A percentile compares a stretch with the other conserved stretches of the same genome.
These are phyloP conservation scores for Venturia asperata DNA, from an alignment of 2,329 filamentous ascomycete species.

Conservation along the genomic window DNA sequence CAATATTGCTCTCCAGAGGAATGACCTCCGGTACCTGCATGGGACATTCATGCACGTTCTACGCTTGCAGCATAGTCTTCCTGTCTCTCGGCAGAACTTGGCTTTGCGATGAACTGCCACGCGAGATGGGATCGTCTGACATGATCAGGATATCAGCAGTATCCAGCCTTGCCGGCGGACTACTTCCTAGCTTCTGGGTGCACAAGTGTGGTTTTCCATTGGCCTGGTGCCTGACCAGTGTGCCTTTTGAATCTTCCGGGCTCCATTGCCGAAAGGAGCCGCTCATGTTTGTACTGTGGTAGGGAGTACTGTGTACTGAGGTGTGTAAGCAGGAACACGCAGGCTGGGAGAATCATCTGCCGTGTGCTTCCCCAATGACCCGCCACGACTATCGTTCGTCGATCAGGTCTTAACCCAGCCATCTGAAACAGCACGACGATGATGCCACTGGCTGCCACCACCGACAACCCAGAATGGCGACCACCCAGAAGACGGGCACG, in stretches of 20 bases:
- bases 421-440: neutral
- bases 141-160: too few species aligned
- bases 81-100: neutral
- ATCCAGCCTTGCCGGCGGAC: neutral
- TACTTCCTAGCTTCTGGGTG: neutral
- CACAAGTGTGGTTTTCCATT: too few species aligned
- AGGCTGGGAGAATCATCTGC: slow-evolving; percentile 2
- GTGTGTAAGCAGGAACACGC: too few species aligned
- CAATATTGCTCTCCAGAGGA: neutral
- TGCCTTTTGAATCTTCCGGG: neutral
- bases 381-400: neutral
- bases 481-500: neutral
- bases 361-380: neutral
- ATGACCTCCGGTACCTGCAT: neutral
- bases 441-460: neutral
- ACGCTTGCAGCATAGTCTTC: neutral
- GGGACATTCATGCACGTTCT: neutral
- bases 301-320: too few species aligned
- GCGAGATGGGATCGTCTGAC: neutral
- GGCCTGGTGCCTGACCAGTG: too few species aligned
- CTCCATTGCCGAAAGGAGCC: neutral
- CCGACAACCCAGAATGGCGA: neutral
- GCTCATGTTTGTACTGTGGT: neutral
- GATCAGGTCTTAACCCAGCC: neutral
- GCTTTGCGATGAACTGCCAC: neutral